Conservation (phyloP, 129 eudicot species). For the Logfia minima region DNA sequence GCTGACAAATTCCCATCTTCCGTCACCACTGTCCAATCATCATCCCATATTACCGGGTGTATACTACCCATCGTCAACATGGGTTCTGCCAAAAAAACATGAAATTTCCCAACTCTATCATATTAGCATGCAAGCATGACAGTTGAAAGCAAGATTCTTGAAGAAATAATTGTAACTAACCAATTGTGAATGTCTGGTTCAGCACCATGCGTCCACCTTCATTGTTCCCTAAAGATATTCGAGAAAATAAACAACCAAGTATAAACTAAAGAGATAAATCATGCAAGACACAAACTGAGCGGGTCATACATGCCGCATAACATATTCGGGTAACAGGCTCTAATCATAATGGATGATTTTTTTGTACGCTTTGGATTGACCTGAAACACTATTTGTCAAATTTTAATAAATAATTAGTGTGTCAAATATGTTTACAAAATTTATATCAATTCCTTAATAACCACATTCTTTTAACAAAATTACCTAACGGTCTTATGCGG, state of each 20-base stretch:
- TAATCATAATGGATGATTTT: neutral
- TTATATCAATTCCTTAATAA: neutral
- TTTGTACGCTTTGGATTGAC: neutral
- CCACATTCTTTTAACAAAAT: neutral
- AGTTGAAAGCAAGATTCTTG: constrained; percentile 3
- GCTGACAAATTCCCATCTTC: constrained; percentile 90
- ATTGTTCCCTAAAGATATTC: constrained; percentile 63
- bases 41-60: constrained; percentile 84
- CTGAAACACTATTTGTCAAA: neutral
- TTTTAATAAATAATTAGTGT: neutral
- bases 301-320: neutral
- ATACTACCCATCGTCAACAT: constrained; percentile 89
- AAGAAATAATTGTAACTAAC: constrained; percentile 36
- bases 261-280: neutral
- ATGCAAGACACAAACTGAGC: neutral
- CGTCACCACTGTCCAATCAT: constrained; percentile 89
- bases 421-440: neutral
- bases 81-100: constrained; percentile 61
- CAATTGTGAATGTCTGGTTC: constrained; percentile 92
- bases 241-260: neutral
- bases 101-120: neutral
- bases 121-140: neutral
- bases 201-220: constrained; percentile 76
- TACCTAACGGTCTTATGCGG: neutral
- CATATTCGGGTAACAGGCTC: neutral